Base-by-base conservation (phyloP, 2,329 filamentous ascomycete genomes). In the Trichoderma brevicompactum region DNA sequence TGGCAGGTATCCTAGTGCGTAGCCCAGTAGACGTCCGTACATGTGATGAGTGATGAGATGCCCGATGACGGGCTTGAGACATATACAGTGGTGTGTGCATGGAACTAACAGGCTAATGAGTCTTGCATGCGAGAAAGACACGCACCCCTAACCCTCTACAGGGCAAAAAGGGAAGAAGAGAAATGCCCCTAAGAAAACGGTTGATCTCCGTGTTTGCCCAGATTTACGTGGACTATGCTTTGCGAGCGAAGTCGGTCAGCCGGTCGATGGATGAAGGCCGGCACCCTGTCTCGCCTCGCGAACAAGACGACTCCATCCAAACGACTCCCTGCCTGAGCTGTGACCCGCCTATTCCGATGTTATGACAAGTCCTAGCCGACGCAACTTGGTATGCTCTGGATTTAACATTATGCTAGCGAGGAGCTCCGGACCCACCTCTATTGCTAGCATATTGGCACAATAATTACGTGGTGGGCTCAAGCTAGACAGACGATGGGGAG, bases 401-500 rank as follows among this genome's bases (percentile, higher is more conserved):
- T 12, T 61, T 36, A 23, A 52, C 58, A 23, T 36, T 32, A 46
- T 10, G 10, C 7, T 10, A 34, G 48, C 48, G 34, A 36, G 46
- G 17, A 34, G 23, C 48, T 32, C 15, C 10, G 38, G 58, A 43
- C 58, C 58, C 48, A 61, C 48, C n/a, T 43, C 28, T 32, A 19
- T 61, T 36, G 23, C 41, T 28, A 56, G 32, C 54, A 55, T 55
- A 32, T 43, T 32, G 13, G 10, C 23, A 44, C 52, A 54, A 55
- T 28, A 40, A 46, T 60, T 60, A 60, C 43, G 56, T 60, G 38
- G 59, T 52, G 48, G 48, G 59, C 48, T 63, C 19, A 17, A 41
- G 19, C 38, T 28, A 54, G 34, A 32, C 28, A 34, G 28, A 50
- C 32, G 38, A 17, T 40, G 52, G 23, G 36, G 6, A 34, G 40